Conservation (phyloP, 2,329 filamentous ascomycete species). For the Ophidiomyces ophidiicola region DNA sequence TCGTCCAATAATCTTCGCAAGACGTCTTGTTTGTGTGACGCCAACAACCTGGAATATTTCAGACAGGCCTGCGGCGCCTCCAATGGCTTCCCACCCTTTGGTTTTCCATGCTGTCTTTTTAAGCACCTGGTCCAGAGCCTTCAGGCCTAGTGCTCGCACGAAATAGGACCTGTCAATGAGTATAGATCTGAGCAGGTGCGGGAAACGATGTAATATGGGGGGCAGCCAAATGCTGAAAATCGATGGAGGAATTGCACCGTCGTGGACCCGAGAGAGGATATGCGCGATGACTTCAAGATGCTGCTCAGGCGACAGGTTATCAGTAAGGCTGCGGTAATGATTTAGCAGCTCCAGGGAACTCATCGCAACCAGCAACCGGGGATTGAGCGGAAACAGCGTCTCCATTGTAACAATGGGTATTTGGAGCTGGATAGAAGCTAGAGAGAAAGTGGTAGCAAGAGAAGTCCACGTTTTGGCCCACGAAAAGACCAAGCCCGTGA, state of each 20-base stretch:
- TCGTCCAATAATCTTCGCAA: slow-evolving; percentile 5
- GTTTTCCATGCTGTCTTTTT: not conserved
- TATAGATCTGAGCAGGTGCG: slow-evolving; percentile 3
- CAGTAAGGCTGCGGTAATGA: slow-evolving; percentile 2
- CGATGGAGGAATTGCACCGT: slow-evolving; percentile 6
- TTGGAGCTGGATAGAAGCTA: not conserved
- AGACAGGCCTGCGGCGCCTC: slow-evolving; percentile 3
- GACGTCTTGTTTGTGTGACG: not conserved
- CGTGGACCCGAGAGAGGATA: slow-evolving; percentile 2
- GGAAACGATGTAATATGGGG: slow-evolving; percentile 3
- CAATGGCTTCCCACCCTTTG: slow-evolving; percentile 6
- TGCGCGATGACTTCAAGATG: not conserved
- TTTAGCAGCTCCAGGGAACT: not conserved
- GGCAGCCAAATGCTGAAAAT: slow-evolving; percentile 11
- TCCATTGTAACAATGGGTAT: not conserved
- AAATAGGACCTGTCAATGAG: slow-evolving; percentile 6
- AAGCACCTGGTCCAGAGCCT: not conserved
- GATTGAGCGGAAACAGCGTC: not conserved
- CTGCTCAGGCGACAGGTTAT: not conserved
- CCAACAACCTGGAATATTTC: slow-evolving; percentile 7
- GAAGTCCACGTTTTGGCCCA: not conserved
- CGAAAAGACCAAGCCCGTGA: no score
- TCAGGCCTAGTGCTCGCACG: slow-evolving; percentile 4
- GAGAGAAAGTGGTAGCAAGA: not conserved
- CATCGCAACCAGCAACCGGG: not conserved